Evolutionary conservation across 306 rosid genomes (phyloP).

Genomic region (Inga oerstediana): DNA sequence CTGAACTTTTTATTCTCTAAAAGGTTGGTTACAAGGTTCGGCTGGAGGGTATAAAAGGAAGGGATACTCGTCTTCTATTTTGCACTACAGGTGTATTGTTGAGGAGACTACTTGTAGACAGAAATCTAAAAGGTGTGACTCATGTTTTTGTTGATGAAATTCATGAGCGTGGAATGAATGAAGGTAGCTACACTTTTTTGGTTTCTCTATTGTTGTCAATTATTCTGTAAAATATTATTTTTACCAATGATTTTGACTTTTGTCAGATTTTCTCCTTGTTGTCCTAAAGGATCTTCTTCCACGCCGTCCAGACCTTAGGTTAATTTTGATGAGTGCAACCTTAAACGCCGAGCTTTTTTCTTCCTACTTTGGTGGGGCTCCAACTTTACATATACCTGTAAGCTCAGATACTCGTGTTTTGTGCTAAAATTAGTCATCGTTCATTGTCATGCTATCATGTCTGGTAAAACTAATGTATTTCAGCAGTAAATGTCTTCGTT

Average conservation of each 20-base stretch:
- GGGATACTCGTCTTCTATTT: constrained; percentile 91
- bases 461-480: constrained; percentile 16
- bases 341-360: constrained; percentile 93
- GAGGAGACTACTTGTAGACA: constrained; percentile 88
- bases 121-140: constrained; percentile 81
- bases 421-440: constrained; percentile 4
- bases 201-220: constrained; percentile 31
- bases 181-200: constrained; percentile 58
- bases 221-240: constrained; percentile 18
- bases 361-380: constrained; percentile 79
- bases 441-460: constrained; percentile 9
- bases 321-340: constrained; percentile 98
- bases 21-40: constrained; percentile 98
- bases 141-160: constrained; percentile 98
- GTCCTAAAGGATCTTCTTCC: constrained; percentile 96
- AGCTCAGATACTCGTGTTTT: constrained; percentile 34
- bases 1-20: constrained; percentile 33
- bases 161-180: constrained; percentile 99
- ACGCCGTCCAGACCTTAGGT: constrained; percentile 80
- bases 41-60: constrained; percentile 91
- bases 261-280: constrained; percentile 96
- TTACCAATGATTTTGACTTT: constrained; percentile 32
- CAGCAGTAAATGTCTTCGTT: background rate
- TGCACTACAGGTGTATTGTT: constrained; percentile 96
- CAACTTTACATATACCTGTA: constrained; percentile 81